Conservation (phyloP, 2,329 filamentous ascomycete genomes). For the Aspergillus sp. region DNA sequence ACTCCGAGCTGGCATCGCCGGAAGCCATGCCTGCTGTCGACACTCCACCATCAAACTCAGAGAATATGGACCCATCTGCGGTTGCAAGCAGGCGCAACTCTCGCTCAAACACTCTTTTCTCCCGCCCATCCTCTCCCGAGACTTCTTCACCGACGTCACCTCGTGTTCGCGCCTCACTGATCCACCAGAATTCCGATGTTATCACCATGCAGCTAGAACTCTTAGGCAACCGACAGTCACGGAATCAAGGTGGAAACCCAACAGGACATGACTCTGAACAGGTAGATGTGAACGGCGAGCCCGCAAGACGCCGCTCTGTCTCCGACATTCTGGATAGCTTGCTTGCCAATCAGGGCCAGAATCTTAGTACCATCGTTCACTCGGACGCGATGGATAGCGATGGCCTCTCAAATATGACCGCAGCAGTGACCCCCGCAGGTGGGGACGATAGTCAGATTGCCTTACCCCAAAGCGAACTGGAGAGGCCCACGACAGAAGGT, state of each 20-base stretch:
- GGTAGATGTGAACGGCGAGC: constrained; percentile 12
- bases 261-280: constrained; percentile 12
- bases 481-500: constrained; percentile 9
- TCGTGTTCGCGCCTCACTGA: constrained; percentile 41
- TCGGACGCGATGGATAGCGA: constrained; percentile 22
- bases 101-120: constrained; percentile 41
- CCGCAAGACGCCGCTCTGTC: constrained; percentile 27
- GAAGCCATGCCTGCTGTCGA: constrained; percentile 16
- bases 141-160: constrained; percentile 43
- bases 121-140: constrained; percentile 38
- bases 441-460: constrained; percentile 11
- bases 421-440: constrained; percentile 15
- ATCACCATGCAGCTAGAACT: constrained; percentile 47
- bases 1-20: constrained; percentile 27
- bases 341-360: constrained; percentile 29
- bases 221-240: constrained; percentile 30
- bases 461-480: constrained; percentile 5
- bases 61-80: constrained; percentile 10
- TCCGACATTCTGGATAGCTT: constrained; percentile 37
- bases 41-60: constrained; percentile 6
- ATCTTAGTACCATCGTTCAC: constrained; percentile 14
- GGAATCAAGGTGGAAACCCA: constrained; percentile 17
- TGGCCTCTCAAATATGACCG: constrained; percentile 21
- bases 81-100: constrained; percentile 27
- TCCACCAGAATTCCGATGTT: constrained; percentile 43